A percentile compares a stretch with the other conserved stretches of the same genome.
These are phyloP conservation scores for Nicotiana tomentosiformis DNA, from an alignment of 257 asterid genomes.

Conservation along the genomic window DNA sequence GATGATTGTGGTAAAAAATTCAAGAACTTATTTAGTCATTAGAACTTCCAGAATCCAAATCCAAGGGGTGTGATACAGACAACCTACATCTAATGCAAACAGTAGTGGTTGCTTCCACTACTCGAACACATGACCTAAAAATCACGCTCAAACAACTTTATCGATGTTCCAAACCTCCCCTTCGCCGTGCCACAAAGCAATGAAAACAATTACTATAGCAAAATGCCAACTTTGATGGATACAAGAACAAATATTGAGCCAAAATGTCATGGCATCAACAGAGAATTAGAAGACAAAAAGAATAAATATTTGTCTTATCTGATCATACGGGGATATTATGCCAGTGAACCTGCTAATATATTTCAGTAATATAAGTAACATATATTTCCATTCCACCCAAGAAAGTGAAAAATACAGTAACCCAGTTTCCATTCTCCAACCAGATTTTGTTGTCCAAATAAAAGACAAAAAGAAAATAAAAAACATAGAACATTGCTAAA, in stretches of 20 bases:
- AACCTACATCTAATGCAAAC: too few species aligned
- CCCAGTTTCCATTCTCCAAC: conserved; percentile 12
- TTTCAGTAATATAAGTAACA: conserved; percentile 7
- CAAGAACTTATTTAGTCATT: neutral
- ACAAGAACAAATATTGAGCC: neutral
- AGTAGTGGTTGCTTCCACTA: too few species aligned
- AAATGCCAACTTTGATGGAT: neutral
- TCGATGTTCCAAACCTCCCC: too few species aligned
- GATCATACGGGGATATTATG: neutral
- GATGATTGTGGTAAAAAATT: neutral
- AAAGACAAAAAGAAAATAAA: conserved; percentile 8
- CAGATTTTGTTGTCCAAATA: conserved; percentile 6
- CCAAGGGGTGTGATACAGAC: too few species aligned
- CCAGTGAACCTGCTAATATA: neutral
- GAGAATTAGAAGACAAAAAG: neutral
- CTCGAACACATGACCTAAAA: too few species aligned
- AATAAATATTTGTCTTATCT: neutral
- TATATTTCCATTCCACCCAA: conserved; percentile 35
- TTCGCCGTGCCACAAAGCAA: neutral
- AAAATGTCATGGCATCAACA: neutral
- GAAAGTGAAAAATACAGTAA: conserved; percentile 19
- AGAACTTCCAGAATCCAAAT: neutral
- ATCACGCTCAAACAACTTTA: too few species aligned
- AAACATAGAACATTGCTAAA: conserved; percentile 12
- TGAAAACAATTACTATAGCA: neutral